Base-by-base conservation (phyloP, 148 eudicot genomes). In the Selenicereus undatus region DNA sequence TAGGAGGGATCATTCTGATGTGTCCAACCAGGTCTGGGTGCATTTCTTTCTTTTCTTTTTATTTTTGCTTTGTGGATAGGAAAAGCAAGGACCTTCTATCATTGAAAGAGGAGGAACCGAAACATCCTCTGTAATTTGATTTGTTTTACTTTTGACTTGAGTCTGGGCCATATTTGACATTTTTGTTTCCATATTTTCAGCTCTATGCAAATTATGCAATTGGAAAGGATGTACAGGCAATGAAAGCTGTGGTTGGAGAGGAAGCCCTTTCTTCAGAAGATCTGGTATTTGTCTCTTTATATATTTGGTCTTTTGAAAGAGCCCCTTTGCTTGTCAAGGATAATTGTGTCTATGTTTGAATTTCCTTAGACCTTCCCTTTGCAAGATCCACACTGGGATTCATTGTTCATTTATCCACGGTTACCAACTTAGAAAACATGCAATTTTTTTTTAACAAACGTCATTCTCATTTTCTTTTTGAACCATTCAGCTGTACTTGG, bases 201-300 rank as follows among this genome's bases (percentile, higher is more conserved):
- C 88, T 96, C 76, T 96, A 96, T 85, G 99, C 99, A 76, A 96
- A 96, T 85, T 96, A 96, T 85, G 99, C 99, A 74, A 96, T 96
- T 39, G 99, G 99, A 42, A 96, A 96, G 89, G 99, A 96, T 87
- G 99, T 96, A 52, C 99, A 96, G 84, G 99, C 99, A 68, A 96
- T 96, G 98, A 96, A 96, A 86, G 99, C 98, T 18, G 99, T 94
- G 89, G 99, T 96, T 68, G 99, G 99, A 82, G 99, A 96, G 86
- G 99, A 96, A 89, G 99, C 99, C 9, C 97, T 96, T 81, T 96
- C 99, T 86, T 96, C 98, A 11, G 99, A 96, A 87, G 98, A 96
- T 80, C 87, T 96, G 97, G 99, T 95, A 85, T 70, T 18, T 74
- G 27, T 27, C 71, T 66, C 26, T 29, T 2, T 10, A 11, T 12